Percentiles rank a stretch among this genome's conserved stretches.
Conservation (phyloP, 176 grass and related monocot species). For the Pharus latifolius region DNA sequence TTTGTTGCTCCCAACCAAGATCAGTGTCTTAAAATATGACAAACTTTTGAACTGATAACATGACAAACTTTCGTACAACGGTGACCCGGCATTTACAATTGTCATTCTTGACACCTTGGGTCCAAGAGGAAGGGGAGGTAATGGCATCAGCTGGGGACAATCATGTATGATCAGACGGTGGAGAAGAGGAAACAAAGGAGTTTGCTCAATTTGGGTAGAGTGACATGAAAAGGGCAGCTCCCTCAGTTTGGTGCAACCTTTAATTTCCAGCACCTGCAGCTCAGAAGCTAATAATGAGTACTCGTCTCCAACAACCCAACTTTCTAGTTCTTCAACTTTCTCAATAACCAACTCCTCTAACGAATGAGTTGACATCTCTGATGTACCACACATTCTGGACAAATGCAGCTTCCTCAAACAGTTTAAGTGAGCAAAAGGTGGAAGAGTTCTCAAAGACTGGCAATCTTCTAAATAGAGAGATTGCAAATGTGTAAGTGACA, state of each 20-base stretch:
- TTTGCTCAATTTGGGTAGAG: background rate
- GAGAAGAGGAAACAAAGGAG: slow-evolving; percentile 6
- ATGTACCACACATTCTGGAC: slow-evolving; percentile 2
- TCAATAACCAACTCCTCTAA: slow-evolving; percentile 9
- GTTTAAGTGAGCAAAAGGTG: slow-evolving; percentile 5
- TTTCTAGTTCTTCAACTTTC: slow-evolving; percentile 10
- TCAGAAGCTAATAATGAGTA: background rate
- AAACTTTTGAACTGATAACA: slow-evolving; percentile 4
- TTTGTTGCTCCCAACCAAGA: background rate
- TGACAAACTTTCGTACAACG: background rate
- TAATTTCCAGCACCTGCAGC: slow-evolving; percentile 16
- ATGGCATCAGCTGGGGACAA: background rate
- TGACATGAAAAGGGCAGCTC: background rate
- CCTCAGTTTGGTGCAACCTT: background rate
- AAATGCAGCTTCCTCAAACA: slow-evolving; percentile 11
- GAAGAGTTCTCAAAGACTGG: background rate
- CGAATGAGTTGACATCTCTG: background rate
- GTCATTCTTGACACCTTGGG: slow-evolving; percentile 9
- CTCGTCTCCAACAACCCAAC: slow-evolving; percentile 4
- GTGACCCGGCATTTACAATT: background rate
- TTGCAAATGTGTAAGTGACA: background rate
- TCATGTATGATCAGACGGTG: slow-evolving; percentile 6
- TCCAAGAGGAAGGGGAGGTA: slow-evolving; percentile 2
- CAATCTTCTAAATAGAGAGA: slow-evolving; percentile 5
- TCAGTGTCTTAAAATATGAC: slow-evolving; percentile 1